Base-by-base conservation (phyloP, 345 rosid genomes). In the Balakata baccata region DNA sequence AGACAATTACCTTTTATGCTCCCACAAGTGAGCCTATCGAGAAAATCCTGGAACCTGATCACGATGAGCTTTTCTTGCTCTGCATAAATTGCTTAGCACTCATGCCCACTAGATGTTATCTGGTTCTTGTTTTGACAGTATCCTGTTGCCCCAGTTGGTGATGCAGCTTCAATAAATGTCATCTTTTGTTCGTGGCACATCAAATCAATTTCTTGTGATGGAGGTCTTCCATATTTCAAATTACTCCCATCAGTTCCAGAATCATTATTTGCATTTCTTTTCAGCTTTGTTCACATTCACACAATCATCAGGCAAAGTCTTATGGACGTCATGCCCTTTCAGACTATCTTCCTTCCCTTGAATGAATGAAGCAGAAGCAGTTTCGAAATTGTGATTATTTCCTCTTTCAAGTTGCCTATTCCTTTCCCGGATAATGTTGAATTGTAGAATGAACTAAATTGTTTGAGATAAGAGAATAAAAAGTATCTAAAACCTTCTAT, bases 181-280 rank as follows among this genome's bases (percentile, higher is more conserved):
- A 73, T 64, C 71, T 83, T 87, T 68, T 89, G 83, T 50, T 89
- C 93, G 74, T 87, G 89, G 81, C 93, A 89, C 90, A 85, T 84
- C 81, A 85, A 75, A 72, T 88, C 88, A 14, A 86, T 87, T 68
- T 80, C 90, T 57, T 88, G 88, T 68, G 88, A 87, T 64, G 80
- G 0, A n/a, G 85, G 84, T 64, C 71, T 74, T 74, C 68, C 83
- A 58, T 70, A 73, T 59, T 62, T 71, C 50, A 69, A 5, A 52
- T 37, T 74, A 57, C 8, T 57, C 53, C 67, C 64, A 56, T 52
- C 57, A 38, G 65, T 62, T 56, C 59, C 59, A 73, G 66, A 81
- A 74, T 76, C 68, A 13, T 10, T 73, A 34, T 72, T 77, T 74
- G 78, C 71, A 74, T 75, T 73, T 18, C 29, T 69, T 49, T 49